phyloP scores from a whole-genome alignment of 805 yeast species.

The Cyberlindnera sargentensis region DNA sequence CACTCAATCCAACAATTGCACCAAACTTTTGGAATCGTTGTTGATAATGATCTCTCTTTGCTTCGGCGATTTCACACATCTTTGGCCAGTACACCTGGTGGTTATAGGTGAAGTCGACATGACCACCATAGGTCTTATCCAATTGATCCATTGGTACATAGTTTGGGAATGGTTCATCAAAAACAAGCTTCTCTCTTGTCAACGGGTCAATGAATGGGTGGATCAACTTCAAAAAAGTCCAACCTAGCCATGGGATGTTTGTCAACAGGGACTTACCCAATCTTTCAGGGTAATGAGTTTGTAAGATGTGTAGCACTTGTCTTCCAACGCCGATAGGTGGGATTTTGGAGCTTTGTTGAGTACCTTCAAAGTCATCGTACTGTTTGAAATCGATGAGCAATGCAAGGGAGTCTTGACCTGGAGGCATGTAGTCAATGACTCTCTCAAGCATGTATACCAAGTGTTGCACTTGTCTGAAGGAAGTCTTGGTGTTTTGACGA shows the following conservation, averaged over 20 bases:
- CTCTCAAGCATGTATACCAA: constrained; percentile 88
- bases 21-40: constrained; percentile 70
- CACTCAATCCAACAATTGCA: constrained; percentile 67
- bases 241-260: constrained; percentile 89
- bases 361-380: constrained; percentile 45
- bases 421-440: constrained; percentile 91
- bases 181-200: constrained; percentile 89
- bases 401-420: constrained; percentile 93
- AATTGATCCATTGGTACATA: constrained; percentile 79
- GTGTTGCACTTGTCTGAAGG: constrained; percentile 92
- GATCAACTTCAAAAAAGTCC: constrained; percentile 86
- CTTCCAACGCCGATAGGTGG: constrained; percentile 89
- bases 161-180: constrained; percentile 78
- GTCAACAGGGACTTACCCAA: constrained; percentile 87
- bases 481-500: constrained; percentile 88
- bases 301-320: constrained; percentile 87
- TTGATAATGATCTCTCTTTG: constrained; percentile 56
- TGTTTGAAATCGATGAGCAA: constrained; percentile 87
- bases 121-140: constrained; percentile 81
- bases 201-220: constrained; percentile 95
- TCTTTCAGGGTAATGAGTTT: constrained; percentile 96
- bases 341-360: constrained; percentile 39
- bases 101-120: constrained; percentile 73
- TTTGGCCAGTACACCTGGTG: constrained; percentile 78
- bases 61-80: constrained; percentile 51